Base-by-base conservation (phyloP, 2,329 filamentous ascomycete genomes). In the Pestalotiopsis sp. region DNA sequence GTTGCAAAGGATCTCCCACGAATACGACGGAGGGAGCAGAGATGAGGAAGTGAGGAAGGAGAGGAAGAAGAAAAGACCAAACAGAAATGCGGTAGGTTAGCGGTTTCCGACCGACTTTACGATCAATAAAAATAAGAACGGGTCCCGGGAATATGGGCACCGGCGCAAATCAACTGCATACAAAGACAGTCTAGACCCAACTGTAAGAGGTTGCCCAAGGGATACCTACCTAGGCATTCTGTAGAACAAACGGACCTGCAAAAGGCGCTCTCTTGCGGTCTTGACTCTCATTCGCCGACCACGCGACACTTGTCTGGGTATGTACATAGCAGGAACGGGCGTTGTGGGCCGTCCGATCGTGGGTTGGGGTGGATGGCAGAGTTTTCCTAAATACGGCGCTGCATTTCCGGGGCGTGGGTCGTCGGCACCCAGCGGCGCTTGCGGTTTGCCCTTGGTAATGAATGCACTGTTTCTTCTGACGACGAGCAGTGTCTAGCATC, bases 1-100 rank as follows among this genome's bases (percentile, higher is more conserved):
- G 57, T 69, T 66, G 66, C 30, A 67, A 52, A n/a, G n/a, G 56
- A 65, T 65, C 64, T 17, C 52, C 48, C 48, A 56, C 35, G 56
- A 65, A 65, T 44, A 65, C 38, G 30, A 24, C 52, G 26, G 35
- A 65, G 62, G n/a, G 39, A 14, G 7, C 7, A 52, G 17, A n/a
- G 20, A 52, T 9, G 17, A 44, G n/a, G n/a, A 48, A 48, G 40
- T 48, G 40, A 48, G 30, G 30, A 22, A 4, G 44, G 17, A 52
- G 17, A 20, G 11, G 14, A 22, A 52, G 17, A 9, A 44, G 17
- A 52, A 52, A n/a, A 9, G 20, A n/a, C 44, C 17, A 35, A 35
- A 35, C 30, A 35, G 6, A 35, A 35, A 35, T 35, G 30, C 30
- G 30, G 30, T 35, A 52, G n/a, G n/a, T n/a, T n/a, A n/a, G 44